Conservation (phyloP, 2,329 filamentous ascomycete species). For the Botryotinia convoluta region DNA sequence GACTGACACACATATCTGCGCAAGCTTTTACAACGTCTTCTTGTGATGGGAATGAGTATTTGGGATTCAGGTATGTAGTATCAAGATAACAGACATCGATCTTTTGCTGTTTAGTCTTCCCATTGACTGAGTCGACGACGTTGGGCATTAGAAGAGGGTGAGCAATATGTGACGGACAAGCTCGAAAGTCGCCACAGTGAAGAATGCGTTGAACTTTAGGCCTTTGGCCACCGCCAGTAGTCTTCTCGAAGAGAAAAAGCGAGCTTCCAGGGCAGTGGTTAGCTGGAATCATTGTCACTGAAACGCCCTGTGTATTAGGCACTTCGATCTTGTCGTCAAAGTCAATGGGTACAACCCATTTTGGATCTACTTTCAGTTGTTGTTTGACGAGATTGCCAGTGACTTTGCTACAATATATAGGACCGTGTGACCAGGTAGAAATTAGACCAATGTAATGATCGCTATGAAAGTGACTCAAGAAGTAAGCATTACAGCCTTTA, state of each 20-base stretch:
- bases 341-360: constrained; percentile 80
- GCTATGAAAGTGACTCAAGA: constrained; percentile 95
- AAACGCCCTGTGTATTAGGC: constrained; percentile 76
- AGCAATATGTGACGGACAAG: constrained; percentile 77
- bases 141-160: constrained; percentile 82
- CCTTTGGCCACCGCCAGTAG: constrained; percentile 57
- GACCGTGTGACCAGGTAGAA: constrained; percentile 84
- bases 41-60: constrained; percentile 91
- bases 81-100: constrained; percentile 97
- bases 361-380: constrained; percentile 80
- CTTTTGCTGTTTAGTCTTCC: constrained; percentile 73
- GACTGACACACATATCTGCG: constrained; percentile 78
- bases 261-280: constrained; percentile 97
- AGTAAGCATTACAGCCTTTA: constrained; percentile 89
- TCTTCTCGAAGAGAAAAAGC: constrained; percentile 87
- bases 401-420: constrained; percentile 93
- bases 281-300: constrained; percentile 90
- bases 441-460: constrained; percentile 95
- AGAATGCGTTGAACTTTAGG: constrained; percentile 73
- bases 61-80: constrained; percentile 93
- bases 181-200: constrained; percentile 94
- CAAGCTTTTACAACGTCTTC: constrained; percentile 83
- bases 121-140: constrained; percentile 64
- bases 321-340: constrained; percentile 80
- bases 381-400: constrained; percentile 86